Conservation (phyloP, 768 basidiomycete species). For the Pisolithus sp. region DNA sequence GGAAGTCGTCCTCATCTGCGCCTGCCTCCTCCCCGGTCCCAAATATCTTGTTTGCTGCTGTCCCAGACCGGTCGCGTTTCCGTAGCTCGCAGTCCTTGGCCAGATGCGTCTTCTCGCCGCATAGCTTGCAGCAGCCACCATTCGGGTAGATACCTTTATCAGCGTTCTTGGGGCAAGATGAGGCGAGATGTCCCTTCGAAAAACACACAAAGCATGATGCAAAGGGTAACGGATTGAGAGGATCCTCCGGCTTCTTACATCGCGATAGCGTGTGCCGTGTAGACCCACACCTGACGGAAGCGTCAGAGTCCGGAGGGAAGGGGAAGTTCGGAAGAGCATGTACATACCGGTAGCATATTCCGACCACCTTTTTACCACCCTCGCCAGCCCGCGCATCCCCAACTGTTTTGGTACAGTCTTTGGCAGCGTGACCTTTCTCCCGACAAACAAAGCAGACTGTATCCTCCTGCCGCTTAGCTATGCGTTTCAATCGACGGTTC, state of each 20-base stretch:
- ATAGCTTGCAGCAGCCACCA: constrained; percentile 86
- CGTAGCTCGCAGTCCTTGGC: constrained; percentile 75
- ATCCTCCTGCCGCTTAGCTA: constrained; percentile 44
- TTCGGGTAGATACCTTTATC: constrained; percentile 83
- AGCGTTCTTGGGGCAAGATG: constrained; percentile 74
- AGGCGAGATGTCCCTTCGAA: constrained; percentile 77
- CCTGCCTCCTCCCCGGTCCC: constrained; percentile 48
- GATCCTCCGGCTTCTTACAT: constrained; percentile 63
- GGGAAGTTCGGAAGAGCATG: not conserved
- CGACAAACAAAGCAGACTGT: constrained; percentile 88
- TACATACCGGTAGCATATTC: constrained; percentile 67
- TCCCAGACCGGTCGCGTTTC: constrained; percentile 42
- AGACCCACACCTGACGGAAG: constrained; percentile 65
- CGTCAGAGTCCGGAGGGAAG: not conserved
- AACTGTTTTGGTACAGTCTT: constrained; percentile 60
- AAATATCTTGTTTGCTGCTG: constrained; percentile 14
- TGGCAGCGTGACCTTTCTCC: constrained; percentile 75
- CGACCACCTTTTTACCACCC: constrained; percentile 31
- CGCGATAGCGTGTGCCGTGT: constrained; percentile 68
- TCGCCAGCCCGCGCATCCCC: constrained; percentile 10
- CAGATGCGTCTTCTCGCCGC: constrained; percentile 77
- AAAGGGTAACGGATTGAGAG: constrained; percentile 67
- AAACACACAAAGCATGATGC: constrained; percentile 92
- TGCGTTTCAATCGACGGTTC: constrained; percentile 57
- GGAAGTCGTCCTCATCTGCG: constrained; percentile 95